phyloP scores from a whole-genome alignment of 305 asterid species.

The Nicotiana rustica region DNA sequence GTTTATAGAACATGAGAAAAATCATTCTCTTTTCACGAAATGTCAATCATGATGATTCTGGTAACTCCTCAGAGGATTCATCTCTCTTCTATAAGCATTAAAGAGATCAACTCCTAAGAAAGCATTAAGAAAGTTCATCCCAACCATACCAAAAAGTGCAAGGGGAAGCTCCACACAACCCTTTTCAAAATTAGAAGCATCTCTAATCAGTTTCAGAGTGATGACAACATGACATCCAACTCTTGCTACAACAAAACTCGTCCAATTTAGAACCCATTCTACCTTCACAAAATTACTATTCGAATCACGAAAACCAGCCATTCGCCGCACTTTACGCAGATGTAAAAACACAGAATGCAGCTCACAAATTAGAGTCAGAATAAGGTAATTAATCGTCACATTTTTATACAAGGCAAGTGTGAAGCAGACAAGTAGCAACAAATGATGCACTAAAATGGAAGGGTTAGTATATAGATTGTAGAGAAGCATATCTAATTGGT shows the following conservation, averaged over 20 bases:
- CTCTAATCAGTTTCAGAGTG: constrained; percentile 70
- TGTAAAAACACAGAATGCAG: constrained; percentile 82
- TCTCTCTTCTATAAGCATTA: constrained; percentile 69
- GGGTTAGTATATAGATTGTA: constrained; percentile 76
- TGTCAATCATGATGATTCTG: constrained; percentile 54
- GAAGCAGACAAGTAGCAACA: constrained; percentile 83
- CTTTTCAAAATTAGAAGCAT: constrained; percentile 74
- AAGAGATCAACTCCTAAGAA: constrained; percentile 79
- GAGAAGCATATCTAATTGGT: constrained; percentile 87
- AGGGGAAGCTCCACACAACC: constrained; percentile 82
- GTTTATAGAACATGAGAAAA: no score
- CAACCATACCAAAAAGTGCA: constrained; percentile 87
- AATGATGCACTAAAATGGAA: constrained; percentile 82
- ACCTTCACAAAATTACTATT: constrained; percentile 62
- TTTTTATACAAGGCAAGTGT: constrained; percentile 83
- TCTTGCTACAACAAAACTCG: constrained; percentile 68
- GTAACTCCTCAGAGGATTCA: constrained; percentile 39
- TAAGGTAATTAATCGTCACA: constrained; percentile 87
- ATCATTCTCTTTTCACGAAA: background rate
- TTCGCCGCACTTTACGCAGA: constrained; percentile 69
- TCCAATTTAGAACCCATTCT: constrained; percentile 83
- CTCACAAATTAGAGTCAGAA: constrained; percentile 94
- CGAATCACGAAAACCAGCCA: constrained; percentile 79
- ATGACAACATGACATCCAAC: constrained; percentile 70
- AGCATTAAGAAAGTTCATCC: constrained; percentile 79